Conservation (phyloP, 2,329 filamentous ascomycete species). For the Fusarium sp. region DNA sequence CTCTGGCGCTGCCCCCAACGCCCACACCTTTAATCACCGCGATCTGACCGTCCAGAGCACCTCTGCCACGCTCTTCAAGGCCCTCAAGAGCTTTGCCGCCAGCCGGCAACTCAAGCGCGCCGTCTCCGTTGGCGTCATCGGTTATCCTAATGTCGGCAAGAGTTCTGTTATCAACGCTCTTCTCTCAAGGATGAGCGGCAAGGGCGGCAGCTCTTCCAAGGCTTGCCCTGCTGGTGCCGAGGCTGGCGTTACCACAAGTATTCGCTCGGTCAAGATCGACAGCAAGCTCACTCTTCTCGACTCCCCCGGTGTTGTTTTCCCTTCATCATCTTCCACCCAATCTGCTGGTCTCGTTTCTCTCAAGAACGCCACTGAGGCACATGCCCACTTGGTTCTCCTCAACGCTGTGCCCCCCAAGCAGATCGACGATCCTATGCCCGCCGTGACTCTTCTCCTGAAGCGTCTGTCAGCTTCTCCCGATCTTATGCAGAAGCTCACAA, state of each 20-base stretch:
- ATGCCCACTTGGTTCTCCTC: slow-evolving; percentile 86
- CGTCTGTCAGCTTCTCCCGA: slow-evolving; percentile 78
- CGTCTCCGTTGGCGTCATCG: slow-evolving; percentile 91
- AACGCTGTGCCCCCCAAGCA: slow-evolving; percentile 94
- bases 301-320: slow-evolving; percentile 95
- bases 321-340: slow-evolving; percentile 63
- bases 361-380: slow-evolving; percentile 75
- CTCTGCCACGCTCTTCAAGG: slow-evolving; percentile 84
- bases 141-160: slow-evolving; percentile 96
- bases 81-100: slow-evolving; percentile 88
- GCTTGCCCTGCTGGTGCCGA: slow-evolving; percentile 91
- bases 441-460: slow-evolving; percentile 84
- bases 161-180: slow-evolving; percentile 96
- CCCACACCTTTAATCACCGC: slow-evolving; percentile 91
- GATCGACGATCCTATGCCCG: slow-evolving; percentile 90
- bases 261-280: slow-evolving; percentile 92
- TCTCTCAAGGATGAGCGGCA: slow-evolving; percentile 77
- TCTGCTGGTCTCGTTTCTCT: slow-evolving; percentile 57
- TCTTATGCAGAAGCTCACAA: slow-evolving; percentile 81
- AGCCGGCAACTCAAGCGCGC: slow-evolving; percentile 87
- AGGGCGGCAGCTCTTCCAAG: slow-evolving; percentile 63
- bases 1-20: slow-evolving; percentile 82
- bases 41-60: slow-evolving; percentile 88
- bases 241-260: slow-evolving; percentile 88
- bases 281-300: slow-evolving; percentile 94